A percentile compares a stretch with the other conserved stretches of the same genome.
phyloP scores from a whole-genome alignment of 192 early-diverging fungal genomes.

The Coemansia sp. region DNA sequence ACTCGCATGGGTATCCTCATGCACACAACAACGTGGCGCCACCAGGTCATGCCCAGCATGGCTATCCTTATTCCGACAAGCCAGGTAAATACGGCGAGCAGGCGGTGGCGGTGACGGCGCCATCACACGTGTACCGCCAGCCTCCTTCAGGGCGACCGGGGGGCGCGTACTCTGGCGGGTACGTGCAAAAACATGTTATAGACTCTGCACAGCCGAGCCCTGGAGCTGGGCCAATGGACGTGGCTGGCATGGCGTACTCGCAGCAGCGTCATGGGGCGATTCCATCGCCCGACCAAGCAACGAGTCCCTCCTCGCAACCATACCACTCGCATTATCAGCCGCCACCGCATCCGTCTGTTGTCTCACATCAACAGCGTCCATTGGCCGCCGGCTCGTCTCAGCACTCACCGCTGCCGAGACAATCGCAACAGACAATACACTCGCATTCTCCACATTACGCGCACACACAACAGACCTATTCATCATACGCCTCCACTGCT shows the following conservation, averaged over 20 bases:
- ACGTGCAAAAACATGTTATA: not conserved
- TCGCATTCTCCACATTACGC: slow-evolving; percentile 6
- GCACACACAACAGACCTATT: not conserved
- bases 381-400: not conserved
- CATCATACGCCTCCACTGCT: slow-evolving; percentile 6
- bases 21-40: not conserved
- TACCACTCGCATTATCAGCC: slow-evolving; percentile 5
- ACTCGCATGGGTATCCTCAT: slow-evolving; percentile 1
- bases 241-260: not conserved
- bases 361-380: not conserved
- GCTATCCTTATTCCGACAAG: not conserved
- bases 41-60: not conserved
- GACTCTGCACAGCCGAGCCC: slow-evolving; percentile 7
- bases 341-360: not conserved
- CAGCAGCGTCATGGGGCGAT: not conserved
- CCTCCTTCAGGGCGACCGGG: not conserved
- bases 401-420: slow-evolving; percentile 6
- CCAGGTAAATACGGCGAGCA: not conserved
- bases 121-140: not conserved
- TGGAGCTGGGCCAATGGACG: slow-evolving; percentile 1
- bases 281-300: slow-evolving; percentile 1
- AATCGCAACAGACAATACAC: slow-evolving; percentile 2
- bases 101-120: not conserved
- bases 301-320: not conserved
- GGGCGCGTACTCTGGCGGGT: not conserved